A percentile compares a stretch with the other conserved stretches of the same genome.
Conservation (phyloP, 2,329 filamentous ascomycete genomes). For the Phialocephala subalpina region DNA sequence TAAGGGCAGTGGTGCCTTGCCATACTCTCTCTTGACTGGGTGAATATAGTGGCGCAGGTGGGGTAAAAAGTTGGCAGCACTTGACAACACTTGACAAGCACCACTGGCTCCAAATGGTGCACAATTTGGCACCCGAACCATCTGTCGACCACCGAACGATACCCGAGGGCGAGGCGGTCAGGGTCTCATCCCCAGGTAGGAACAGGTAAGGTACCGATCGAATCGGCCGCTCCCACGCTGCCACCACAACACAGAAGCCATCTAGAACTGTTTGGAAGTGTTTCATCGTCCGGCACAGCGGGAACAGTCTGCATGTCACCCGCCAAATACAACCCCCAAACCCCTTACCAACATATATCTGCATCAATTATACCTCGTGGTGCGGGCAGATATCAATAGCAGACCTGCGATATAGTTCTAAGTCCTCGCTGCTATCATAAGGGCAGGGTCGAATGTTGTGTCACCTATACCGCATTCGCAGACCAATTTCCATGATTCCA, state of each 20-base stretch:
- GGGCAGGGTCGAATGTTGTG: constrained; percentile 15
- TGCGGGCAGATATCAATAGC: constrained; percentile 1
- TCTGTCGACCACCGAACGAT: neutral
- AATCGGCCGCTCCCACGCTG: neutral
- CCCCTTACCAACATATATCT: neutral
- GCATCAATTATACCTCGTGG: neutral
- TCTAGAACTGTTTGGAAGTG: constrained; percentile 6
- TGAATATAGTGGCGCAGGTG: neutral
- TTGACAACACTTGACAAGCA: too few relatives aligned
- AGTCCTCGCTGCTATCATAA: constrained; percentile 7
- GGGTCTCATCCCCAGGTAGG: constrained; percentile 1
- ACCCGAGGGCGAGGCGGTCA: constrained; percentile 9
- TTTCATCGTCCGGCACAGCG: constrained; percentile 11
- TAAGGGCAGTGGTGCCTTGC: neutral
- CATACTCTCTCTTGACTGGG: neutral
- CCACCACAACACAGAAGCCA: neutral
- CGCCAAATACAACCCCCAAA: neutral
- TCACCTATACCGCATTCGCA: constrained; percentile 18
- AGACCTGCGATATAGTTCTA: constrained; percentile 11
- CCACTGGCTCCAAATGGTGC: neutral
- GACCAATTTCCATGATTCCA: constrained; percentile 15
- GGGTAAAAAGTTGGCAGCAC: too few relatives aligned
- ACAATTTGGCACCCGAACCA: neutral
- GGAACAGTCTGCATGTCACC: neutral
- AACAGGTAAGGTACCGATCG: constrained; percentile 9